Conservation (phyloP, 805 yeast genomes). For the Wickerhamiella nectarea region DNA sequence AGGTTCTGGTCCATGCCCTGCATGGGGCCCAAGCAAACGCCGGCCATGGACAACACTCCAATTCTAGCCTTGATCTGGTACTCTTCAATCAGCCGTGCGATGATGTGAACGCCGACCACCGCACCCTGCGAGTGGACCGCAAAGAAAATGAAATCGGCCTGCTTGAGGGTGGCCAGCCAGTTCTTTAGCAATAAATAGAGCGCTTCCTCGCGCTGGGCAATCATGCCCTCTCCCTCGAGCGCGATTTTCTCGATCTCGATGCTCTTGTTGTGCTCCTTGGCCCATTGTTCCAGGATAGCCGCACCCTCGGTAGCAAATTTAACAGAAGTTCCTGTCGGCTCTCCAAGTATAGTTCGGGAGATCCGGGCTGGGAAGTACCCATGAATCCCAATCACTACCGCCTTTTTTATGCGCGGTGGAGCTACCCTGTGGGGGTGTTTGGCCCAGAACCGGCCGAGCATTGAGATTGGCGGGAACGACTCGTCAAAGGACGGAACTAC, state of each 20-base stretch:
- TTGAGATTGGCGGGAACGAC: conserved; percentile 20
- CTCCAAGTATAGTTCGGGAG: conserved; percentile 77
- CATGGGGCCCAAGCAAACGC: conserved; percentile 86
- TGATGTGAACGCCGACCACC: conserved; percentile 70
- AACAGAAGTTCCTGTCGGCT: conserved; percentile 91
- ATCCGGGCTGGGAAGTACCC: conserved; percentile 88
- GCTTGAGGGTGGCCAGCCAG: conserved; percentile 42
- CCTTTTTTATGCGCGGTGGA: conserved; percentile 33
- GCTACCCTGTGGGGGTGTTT: conserved; percentile 16
- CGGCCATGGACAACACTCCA: conserved; percentile 87
- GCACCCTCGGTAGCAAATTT: conserved; percentile 89
- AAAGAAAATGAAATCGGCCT: conserved; percentile 75
- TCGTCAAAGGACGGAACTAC: conserved; percentile 21
- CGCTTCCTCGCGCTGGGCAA: conserved; percentile 70
- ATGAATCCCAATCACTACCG: conserved; percentile 82
- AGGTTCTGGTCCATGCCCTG: conserved; percentile 77
- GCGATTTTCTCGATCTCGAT: conserved; percentile 78
- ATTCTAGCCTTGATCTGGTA: conserved; percentile 42
- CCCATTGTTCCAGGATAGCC: conserved; percentile 56
- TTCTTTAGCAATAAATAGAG: conserved; percentile 58
- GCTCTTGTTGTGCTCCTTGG: conserved; percentile 28
- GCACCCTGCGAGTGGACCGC: conserved; percentile 96
- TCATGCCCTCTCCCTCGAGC: conserved; percentile 83
- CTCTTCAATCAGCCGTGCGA: conserved; percentile 53
- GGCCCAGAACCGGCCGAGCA: conserved; percentile 13